phyloP scores from a whole-genome alignment of 192 early-diverging fungal genomes.

The Coemansia sp. region DNA sequence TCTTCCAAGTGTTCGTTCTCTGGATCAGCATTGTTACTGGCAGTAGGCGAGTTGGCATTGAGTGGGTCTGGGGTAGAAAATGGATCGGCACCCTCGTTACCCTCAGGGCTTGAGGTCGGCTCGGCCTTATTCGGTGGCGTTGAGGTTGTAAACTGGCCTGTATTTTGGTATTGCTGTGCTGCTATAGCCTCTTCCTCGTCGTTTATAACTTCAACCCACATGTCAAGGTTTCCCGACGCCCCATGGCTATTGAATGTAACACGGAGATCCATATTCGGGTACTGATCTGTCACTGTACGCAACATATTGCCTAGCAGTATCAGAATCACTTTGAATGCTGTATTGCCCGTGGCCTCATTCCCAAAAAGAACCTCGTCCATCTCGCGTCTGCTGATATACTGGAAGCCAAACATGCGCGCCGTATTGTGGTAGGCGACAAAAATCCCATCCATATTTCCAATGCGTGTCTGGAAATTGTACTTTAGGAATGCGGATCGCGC shows the following conservation, averaged over 20 bases:
- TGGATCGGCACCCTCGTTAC: constrained; percentile 9
- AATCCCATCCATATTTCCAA: constrained; percentile 95
- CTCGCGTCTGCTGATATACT: constrained; percentile 80
- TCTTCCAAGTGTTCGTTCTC: constrained; percentile 6
- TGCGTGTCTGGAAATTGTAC: constrained; percentile 84
- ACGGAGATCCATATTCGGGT: constrained; percentile 58
- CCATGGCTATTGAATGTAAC: constrained; percentile 56
- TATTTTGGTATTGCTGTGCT: constrained; percentile 31
- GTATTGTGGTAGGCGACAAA: constrained; percentile 94
- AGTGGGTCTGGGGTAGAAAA: constrained; percentile 29
- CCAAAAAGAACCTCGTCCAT: constrained; percentile 84
- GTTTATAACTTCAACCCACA: constrained; percentile 60
- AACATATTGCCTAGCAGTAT: constrained; percentile 65
- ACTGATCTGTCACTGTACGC: constrained; percentile 59
- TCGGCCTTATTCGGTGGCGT: constrained; percentile 5
- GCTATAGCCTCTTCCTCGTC: constrained; percentile 34
- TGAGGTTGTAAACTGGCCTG: constrained; percentile 15
- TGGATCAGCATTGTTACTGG: neutral
- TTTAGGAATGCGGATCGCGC: constrained; percentile 88
- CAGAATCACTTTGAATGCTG: constrained; percentile 66
- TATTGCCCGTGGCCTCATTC: constrained; percentile 62
- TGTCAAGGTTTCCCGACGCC: constrained; percentile 17
- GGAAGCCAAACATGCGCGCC: constrained; percentile 87
- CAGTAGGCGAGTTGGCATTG: neutral
- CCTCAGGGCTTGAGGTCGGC: neutral